phyloP scores from a whole-genome alignment of 352 stramenopile genomes.

The Pythium aphanidermatum region DNA sequence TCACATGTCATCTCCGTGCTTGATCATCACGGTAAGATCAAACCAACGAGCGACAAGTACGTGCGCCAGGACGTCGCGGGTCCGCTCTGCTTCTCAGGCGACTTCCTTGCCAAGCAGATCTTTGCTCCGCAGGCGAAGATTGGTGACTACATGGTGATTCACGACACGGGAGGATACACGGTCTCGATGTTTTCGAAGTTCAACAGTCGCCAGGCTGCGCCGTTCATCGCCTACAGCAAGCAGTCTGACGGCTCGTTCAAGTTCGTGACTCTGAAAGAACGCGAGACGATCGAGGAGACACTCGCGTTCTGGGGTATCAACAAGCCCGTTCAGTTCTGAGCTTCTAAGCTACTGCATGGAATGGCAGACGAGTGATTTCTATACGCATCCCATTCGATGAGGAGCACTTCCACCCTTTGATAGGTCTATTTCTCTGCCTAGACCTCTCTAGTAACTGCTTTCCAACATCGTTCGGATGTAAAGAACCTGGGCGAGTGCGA shows the following conservation, averaged over 20 bases:
- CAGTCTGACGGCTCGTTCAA: constrained; percentile 16
- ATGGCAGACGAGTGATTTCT: background rate
- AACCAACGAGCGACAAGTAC: constrained; percentile 29
- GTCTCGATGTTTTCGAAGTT: constrained; percentile 88
- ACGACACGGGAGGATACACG: constrained; percentile 86
- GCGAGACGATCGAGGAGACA: constrained; percentile 61
- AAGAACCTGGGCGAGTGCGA: constrained; percentile 74
- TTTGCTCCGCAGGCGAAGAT: constrained; percentile 64
- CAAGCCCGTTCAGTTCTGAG: constrained; percentile 29
- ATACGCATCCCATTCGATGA: background rate
- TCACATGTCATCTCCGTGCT: constrained; percentile 81
- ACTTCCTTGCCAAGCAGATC: constrained; percentile 81
- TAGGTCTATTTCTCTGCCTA: background rate
- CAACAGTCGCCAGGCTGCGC: constrained; percentile 73
- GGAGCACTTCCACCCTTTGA: background rate
- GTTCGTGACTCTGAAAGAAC: constrained; percentile 59
- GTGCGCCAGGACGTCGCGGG: constrained; percentile 84
- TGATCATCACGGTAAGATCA: constrained; percentile 34
- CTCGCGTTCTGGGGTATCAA: constrained; percentile 68
- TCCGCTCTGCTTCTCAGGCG: constrained; percentile 90
- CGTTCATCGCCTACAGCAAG: constrained; percentile 59
- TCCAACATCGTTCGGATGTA: constrained; percentile 83
- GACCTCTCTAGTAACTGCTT: constrained; percentile 47
- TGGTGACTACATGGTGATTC: constrained; percentile 76
- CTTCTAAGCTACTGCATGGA: background rate